phyloP scores from a whole-genome alignment of 345 rosid species.

The Gossypium bickii region DNA sequence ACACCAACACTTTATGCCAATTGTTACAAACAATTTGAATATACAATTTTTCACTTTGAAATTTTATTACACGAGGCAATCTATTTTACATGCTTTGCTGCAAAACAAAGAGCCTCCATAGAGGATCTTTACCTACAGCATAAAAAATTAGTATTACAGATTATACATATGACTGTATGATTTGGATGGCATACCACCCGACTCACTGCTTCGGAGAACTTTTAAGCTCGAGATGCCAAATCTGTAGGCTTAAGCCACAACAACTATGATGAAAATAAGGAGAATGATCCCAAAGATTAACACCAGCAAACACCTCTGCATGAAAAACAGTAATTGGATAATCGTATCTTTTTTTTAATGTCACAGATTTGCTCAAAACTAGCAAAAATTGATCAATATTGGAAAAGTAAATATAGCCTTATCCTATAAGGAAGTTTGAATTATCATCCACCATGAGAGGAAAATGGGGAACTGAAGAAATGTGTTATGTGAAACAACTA shows the following conservation, averaged over 20 bases:
- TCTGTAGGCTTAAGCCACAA: slow-evolving; percentile 40
- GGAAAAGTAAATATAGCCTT: background rate
- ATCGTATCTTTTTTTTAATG: background rate
- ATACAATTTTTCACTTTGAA: background rate
- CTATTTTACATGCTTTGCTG: slow-evolving; percentile 13
- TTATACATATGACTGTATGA: background rate
- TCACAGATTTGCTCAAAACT: background rate
- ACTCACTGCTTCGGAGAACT: background rate
- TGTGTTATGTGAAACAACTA: background rate
- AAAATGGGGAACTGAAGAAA: background rate
- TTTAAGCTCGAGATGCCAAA: background rate
- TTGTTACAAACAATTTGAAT: background rate
- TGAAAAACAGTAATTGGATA: slow-evolving; percentile 2
- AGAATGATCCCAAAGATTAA: slow-evolving; percentile 63
- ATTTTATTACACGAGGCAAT: background rate
- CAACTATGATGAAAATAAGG: slow-evolving; percentile 52
- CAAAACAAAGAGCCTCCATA: background rate
- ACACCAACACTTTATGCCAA: background rate
- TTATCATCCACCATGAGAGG: background rate
- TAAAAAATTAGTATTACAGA: background rate
- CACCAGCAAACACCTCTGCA: slow-evolving; percentile 69
- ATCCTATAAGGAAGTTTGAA: background rate
- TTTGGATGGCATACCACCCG: background rate
- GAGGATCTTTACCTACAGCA: background rate
- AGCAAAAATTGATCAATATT: background rate